Evolutionary conservation across 1,284 basidiomycete genomes (phyloP).

Genomic region (Leccinum solheimii): DNA sequence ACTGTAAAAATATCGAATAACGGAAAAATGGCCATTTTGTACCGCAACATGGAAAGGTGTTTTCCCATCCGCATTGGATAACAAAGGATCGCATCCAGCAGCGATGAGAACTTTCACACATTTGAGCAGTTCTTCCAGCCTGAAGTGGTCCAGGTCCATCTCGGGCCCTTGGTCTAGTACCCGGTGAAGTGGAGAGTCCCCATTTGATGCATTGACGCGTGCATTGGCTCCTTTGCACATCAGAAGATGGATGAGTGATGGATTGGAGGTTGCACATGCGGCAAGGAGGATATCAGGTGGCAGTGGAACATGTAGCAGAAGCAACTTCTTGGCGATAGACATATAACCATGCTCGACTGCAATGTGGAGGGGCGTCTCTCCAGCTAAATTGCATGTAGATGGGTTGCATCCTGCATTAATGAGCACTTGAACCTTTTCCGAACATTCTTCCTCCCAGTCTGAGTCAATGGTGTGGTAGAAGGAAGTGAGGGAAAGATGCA

Average conservation of each 20-base stretch:
- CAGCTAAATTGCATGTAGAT: not conserved
- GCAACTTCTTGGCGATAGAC: not conserved
- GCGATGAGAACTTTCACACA: not conserved
- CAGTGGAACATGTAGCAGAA: not conserved
- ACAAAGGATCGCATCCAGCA: constrained; percentile 1
- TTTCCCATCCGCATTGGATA: not conserved
- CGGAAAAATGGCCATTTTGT: not conserved
- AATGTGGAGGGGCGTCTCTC: not conserved
- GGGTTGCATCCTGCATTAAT: constrained; percentile 1
- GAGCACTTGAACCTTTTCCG: not conserved
- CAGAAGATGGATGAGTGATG: not conserved
- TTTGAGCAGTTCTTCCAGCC: not conserved
- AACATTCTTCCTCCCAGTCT: not conserved
- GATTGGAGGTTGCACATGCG: too few relatives aligned
- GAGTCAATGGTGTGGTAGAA: too few relatives aligned
- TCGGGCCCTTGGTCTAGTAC: too few relatives aligned
- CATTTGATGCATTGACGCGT: not conserved
- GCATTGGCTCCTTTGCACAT: not conserved
- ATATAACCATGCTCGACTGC: not conserved
- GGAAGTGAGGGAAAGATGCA: not conserved
- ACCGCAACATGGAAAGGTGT: not conserved
- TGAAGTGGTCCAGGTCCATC: too few relatives aligned
- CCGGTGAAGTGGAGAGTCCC: not conserved
- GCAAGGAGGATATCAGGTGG: constrained; percentile 1
- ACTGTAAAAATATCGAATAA: not conserved